These are phyloP conservation scores for Xylaria intraflava DNA, from an alignment of 495 filamentous ascomycete species.

Conservation along the genomic window DNA sequence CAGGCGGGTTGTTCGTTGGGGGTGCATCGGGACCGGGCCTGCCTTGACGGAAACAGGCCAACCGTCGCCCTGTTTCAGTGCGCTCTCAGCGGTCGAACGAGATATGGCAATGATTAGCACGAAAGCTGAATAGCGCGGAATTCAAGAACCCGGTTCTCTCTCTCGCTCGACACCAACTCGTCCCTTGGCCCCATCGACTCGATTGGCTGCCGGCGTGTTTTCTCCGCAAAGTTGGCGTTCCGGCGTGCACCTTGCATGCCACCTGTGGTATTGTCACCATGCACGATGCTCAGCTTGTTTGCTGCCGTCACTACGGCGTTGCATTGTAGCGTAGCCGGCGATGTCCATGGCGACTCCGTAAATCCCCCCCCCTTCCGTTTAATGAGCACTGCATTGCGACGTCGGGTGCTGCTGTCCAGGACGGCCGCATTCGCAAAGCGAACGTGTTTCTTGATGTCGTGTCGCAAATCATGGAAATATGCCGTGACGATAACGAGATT, in stretches of 20 bases:
- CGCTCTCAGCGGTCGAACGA: neutral
- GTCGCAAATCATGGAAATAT: neutral
- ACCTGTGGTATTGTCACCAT: neutral
- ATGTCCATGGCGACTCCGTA: too few relatives aligned
- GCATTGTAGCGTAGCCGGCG: neutral
- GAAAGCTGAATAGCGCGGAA: slow-evolving; percentile 8
- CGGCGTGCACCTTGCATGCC: neutral
- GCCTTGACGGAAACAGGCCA: slow-evolving; percentile 10
- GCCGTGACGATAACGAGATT: neutral
- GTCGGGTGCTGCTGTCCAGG: neutral
- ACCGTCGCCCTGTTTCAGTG: slow-evolving; percentile 12
- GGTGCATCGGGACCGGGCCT: slow-evolving; percentile 1
- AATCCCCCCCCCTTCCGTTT: neutral
- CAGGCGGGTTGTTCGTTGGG: neutral
- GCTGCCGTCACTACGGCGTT: neutral
- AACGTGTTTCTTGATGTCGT: neutral
- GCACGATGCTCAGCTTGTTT: neutral
- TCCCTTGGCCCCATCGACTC: neutral
- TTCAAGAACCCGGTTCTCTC: neutral
- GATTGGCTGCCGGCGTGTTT: neutral
- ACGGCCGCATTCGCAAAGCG: slow-evolving; percentile 9
- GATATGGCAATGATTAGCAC: neutral
- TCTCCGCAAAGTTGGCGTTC: slow-evolving; percentile 8
- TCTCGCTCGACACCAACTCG: neutral
- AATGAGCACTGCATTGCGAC: neutral